Conservation (phyloP, 495 filamentous ascomycete species). For the Podospora australis region DNA sequence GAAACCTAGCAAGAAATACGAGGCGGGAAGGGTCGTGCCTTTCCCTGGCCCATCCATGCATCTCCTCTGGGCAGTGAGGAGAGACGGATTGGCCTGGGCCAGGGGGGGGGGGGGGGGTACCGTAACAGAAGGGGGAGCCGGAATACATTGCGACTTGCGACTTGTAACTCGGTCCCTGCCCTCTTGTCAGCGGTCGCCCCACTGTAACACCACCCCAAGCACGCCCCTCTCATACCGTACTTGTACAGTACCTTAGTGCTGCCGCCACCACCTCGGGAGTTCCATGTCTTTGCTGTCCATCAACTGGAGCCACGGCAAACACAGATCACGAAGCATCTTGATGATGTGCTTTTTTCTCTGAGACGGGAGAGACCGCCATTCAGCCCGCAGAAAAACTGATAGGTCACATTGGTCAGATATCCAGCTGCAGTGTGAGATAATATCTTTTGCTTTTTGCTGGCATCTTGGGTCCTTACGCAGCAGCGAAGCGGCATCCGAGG, state of each 20-base stretch:
- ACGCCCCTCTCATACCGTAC: not conserved
- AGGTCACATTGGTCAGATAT: no score
- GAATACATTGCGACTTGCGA: no score
- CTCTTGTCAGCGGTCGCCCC: constrained; percentile 3
- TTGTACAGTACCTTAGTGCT: not conserved
- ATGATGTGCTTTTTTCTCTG: not conserved
- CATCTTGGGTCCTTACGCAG: no score
- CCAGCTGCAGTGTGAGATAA: no score
- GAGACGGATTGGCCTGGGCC: not conserved
- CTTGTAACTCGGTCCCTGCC: constrained; percentile 3
- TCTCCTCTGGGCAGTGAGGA: not conserved
- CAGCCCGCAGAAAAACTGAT: no score
- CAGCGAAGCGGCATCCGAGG: no score
- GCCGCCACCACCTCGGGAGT: not conserved
- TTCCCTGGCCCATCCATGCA: constrained; percentile 11
- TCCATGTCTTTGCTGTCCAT: no score
- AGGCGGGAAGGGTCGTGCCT: constrained; percentile 20
- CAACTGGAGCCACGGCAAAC: constrained; percentile 19
- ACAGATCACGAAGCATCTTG: no score
- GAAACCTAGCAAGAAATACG: constrained; percentile 16
- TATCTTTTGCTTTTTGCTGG: no score
- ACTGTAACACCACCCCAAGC: constrained; percentile 3
- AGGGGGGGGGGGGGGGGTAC: no score
- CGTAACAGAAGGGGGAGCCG: no score
- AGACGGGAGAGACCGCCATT: constrained; percentile 1